A percentile compares a stretch with the other conserved stretches of the same genome.
phyloP scores from a whole-genome alignment of 2,329 filamentous ascomycete genomes.

The Ophiostoma sp. region DNA sequence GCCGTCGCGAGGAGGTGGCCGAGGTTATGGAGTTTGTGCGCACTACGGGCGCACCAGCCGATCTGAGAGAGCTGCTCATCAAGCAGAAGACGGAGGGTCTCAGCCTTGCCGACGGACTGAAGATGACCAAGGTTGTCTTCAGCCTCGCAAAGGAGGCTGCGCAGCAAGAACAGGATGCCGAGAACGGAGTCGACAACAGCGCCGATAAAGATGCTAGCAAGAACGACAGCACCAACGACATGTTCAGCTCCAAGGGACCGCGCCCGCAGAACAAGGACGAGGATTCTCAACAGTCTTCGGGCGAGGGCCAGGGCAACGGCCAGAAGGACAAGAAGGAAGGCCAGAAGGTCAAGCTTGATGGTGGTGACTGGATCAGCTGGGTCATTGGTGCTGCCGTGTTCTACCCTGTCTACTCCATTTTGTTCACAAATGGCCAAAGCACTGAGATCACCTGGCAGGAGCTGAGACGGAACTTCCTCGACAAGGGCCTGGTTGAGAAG shows the following conservation, averaged over 20 bases:
- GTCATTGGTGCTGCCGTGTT: slow-evolving; percentile 42
- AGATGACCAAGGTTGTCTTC: slow-evolving; percentile 52
- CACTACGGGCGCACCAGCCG: slow-evolving; percentile 62
- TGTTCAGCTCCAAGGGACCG: slow-evolving; percentile 8
- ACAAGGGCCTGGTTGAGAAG: slow-evolving; percentile 94
- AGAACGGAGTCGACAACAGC: neutral
- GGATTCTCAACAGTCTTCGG: neutral
- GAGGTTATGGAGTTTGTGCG: slow-evolving; percentile 58
- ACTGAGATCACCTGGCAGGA: slow-evolving; percentile 97
- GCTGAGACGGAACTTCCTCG: slow-evolving; percentile 84
- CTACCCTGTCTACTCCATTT: slow-evolving; percentile 39
- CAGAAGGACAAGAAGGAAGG: slow-evolving; percentile 26
- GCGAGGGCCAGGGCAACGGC: slow-evolving; percentile 24
- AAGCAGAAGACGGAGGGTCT: slow-evolving; percentile 51
- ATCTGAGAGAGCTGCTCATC: slow-evolving; percentile 54
- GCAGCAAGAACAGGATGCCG: slow-evolving; percentile 26
- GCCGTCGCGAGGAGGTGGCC: slow-evolving; percentile 55
- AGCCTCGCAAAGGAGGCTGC: slow-evolving; percentile 46
- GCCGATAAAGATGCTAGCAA: slow-evolving; percentile 19
- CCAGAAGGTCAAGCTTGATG: slow-evolving; percentile 29
- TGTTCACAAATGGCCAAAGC: slow-evolving; percentile 41
- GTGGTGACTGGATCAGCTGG: slow-evolving; percentile 50
- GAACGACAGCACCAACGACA: slow-evolving; percentile 12
- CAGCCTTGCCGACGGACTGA: slow-evolving; percentile 49
- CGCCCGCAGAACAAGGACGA: neutral